Conservation (phyloP, 2,329 filamentous ascomycete genomes). For the Volutella citrinella region DNA sequence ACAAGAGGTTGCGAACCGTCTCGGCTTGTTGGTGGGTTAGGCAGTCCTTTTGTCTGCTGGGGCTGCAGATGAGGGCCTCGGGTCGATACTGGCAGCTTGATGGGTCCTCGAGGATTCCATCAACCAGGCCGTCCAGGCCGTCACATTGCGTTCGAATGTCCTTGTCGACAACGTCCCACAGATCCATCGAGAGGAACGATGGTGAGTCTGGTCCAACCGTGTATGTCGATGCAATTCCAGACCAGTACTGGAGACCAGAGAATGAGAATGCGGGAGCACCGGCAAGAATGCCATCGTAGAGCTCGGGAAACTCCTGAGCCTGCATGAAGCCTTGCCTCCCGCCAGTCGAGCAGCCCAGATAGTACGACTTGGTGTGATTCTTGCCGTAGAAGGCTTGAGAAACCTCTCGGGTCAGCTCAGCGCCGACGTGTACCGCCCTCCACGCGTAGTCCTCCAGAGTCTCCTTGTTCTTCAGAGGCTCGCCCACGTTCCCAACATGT, state of each 20-base stretch:
- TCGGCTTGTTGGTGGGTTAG: conserved; percentile 5
- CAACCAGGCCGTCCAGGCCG: conserved; percentile 42
- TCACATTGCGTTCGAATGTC: conserved; percentile 50
- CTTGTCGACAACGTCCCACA: conserved; percentile 39
- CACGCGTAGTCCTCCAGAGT: conserved; percentile 35
- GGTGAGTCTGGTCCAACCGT: conserved; percentile 1
- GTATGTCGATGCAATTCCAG: conserved; percentile 2
- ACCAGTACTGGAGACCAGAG: conserved; percentile 39
- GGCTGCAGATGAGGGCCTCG: conserved; percentile 36
- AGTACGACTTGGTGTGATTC: conserved; percentile 46
- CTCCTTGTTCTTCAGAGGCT: conserved; percentile 35
- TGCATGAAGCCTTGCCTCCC: conserved; percentile 55
- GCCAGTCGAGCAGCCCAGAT: conserved; percentile 58
- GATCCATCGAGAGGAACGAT: conserved; percentile 19
- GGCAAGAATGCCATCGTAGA: conserved; percentile 50
- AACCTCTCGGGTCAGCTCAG: conserved; percentile 46
- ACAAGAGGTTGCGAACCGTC: conserved; percentile 4
- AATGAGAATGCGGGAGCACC: conserved; percentile 48
- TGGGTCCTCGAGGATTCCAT: conserved; percentile 47
- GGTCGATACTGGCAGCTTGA: conserved; percentile 42
- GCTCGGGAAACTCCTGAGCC: conserved; percentile 50
- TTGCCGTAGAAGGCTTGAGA: conserved; percentile 44
- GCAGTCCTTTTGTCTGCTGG: conserved; percentile 36
- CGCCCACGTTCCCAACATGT: conserved; percentile 41
- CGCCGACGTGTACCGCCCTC: conserved; percentile 43